Percentiles rank a stretch among this genome's conserved stretches.
Conservation (phyloP, 371 early-diverging fungal genomes). For the Actinomortierella wolfii region DNA sequence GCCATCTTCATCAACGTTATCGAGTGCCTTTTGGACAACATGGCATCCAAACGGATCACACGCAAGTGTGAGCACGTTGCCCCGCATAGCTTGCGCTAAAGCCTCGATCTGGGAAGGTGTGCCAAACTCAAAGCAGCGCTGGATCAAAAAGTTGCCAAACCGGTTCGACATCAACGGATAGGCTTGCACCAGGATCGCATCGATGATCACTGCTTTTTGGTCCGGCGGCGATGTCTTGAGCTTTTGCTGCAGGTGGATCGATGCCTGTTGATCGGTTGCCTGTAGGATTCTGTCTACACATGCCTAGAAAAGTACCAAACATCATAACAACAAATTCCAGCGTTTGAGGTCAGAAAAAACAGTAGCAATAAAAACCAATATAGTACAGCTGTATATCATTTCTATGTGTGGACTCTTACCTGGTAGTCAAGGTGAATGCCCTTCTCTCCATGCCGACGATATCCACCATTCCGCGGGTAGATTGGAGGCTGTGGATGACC, state of each 20-base stretch:
- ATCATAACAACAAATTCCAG: too few species aligned
- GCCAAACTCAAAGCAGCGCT: conserved; percentile 71
- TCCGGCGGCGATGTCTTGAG: conserved; percentile 63
- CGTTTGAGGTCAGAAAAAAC: too few species aligned
- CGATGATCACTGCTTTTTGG: conserved; percentile 62
- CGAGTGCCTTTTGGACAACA: conserved; percentile 80
- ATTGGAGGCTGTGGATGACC: too few species aligned
- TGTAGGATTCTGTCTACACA: conserved; percentile 70
- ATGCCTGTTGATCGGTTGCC: conserved; percentile 80
- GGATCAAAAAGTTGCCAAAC: conserved; percentile 82
- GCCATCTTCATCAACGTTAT: conserved; percentile 65
- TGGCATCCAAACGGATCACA: conserved; percentile 83
- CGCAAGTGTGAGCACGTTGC: conserved; percentile 64
- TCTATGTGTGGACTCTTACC: too few species aligned
- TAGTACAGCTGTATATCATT: too few species aligned
- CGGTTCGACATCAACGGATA: conserved; percentile 72
- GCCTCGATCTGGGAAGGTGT: conserved; percentile 61
- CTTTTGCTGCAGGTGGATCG: conserved; percentile 73
- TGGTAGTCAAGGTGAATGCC: conserved; percentile 43
- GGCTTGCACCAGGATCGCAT: conserved; percentile 61
- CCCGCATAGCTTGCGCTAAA: conserved; percentile 63
- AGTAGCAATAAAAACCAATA: too few species aligned
- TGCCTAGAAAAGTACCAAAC: conserved; percentile 17
- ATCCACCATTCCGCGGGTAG: not conserved
- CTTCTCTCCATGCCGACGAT: conserved; percentile 39